These are phyloP conservation scores for Acanthamoeba rhysodes DNA, from an alignment of 208 protist genomes.

Conservation along the genomic window DNA sequence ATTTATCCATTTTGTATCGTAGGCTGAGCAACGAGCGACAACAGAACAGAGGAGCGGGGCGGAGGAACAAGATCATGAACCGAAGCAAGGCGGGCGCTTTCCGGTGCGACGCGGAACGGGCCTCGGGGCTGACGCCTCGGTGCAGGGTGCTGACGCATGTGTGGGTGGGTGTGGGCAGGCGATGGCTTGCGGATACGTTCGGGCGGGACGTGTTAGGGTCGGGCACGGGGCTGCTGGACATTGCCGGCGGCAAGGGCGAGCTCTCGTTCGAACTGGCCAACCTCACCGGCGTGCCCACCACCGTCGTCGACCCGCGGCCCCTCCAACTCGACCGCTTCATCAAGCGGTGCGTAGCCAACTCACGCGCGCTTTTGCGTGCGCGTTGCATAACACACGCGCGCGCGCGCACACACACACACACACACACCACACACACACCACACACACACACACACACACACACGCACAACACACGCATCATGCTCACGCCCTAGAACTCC, in stretches of 20 bases:
- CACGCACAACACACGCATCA: too few species aligned
- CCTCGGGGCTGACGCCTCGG: background rate
- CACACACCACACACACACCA: too few species aligned
- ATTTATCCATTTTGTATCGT: too few species aligned
- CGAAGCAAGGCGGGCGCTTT: slow-evolving; percentile 42
- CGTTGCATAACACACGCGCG: too few species aligned
- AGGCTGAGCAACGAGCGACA: slow-evolving; percentile 39
- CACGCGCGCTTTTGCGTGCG: background rate
- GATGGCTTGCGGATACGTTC: slow-evolving; percentile 48
- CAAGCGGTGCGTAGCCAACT: background rate
- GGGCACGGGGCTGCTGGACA: slow-evolving; percentile 21
- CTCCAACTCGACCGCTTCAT: slow-evolving; percentile 24
- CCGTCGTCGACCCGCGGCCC: slow-evolving; percentile 51
- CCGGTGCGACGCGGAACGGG: background rate
- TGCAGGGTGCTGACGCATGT: background rate
- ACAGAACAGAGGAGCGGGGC: background rate
- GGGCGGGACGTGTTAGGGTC: background rate
- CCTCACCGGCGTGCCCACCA: slow-evolving; percentile 29
- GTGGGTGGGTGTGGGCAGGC: background rate
- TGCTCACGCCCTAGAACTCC: too few species aligned
- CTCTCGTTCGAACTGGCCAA: slow-evolving; percentile 67
- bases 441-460: background rate
- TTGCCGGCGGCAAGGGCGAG: slow-evolving; percentile 58
- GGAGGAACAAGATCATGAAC: slow-evolving; percentile 56
- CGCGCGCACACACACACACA: too few species aligned